Evolutionary conservation across 2,329 filamentous ascomycete species (phyloP).

Genomic region (Stenocarpella maydis): DNA sequence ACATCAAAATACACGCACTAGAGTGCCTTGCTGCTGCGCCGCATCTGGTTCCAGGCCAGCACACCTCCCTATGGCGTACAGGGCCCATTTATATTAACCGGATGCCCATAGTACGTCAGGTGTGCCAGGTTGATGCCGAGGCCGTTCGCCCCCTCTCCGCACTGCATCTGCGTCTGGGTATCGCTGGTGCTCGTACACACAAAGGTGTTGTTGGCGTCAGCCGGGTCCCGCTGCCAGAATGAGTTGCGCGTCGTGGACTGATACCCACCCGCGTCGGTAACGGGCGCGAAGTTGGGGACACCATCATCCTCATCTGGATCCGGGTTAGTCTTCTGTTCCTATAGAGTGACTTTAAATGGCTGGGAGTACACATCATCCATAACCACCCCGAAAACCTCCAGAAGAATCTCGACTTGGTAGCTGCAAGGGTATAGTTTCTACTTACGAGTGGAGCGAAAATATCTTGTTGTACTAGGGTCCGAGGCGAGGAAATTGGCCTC

Average conservation of each 20-base stretch:
- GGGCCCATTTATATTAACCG: neutral
- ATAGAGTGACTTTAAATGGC: neutral
- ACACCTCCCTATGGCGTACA: neutral
- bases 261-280: slow-evolving; percentile 3
- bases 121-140: neutral
- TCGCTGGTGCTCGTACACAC: slow-evolving; percentile 16
- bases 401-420: neutral
- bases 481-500: slow-evolving; percentile 14
- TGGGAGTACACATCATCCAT: neutral
- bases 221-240: slow-evolving; percentile 2
- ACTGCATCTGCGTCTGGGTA: slow-evolving; percentile 21
- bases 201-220: slow-evolving; percentile 10
- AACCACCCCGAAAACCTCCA: too few relatives aligned
- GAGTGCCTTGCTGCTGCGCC: neutral
- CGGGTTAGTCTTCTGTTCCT: too few relatives aligned
- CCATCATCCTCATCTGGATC: neutral
- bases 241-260: slow-evolving; percentile 16
- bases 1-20: too few relatives aligned
- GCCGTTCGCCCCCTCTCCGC: neutral
- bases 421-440: neutral
- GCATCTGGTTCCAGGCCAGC: neutral
- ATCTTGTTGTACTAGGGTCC: neutral
- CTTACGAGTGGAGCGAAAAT: slow-evolving; percentile 19
- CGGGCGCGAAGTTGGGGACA: slow-evolving; percentile 1
- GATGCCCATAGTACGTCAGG: slow-evolving; percentile 3